Evolutionary conservation across 306 rosid genomes (phyloP).

Genomic region (Vigna unguiculata): DNA sequence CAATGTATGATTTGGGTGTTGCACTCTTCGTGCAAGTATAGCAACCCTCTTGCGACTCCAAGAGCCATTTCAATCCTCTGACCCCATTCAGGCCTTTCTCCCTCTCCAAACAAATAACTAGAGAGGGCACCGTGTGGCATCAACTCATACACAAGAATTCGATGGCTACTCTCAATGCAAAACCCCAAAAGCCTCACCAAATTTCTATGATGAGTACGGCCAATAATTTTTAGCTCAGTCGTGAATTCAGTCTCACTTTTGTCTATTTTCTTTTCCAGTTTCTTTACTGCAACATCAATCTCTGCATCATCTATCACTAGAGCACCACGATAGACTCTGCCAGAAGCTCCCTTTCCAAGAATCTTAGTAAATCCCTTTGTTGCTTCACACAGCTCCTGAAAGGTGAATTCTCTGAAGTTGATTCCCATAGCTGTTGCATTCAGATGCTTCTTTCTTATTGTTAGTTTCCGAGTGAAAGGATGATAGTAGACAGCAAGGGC

Average conservation of each 20-base stretch:
- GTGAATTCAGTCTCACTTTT: constrained; percentile 45
- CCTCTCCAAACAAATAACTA: constrained; percentile 38
- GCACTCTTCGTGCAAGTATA: constrained; percentile 51
- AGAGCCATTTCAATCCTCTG: constrained; percentile 50
- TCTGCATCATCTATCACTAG: constrained; percentile 31
- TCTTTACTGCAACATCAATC: constrained; percentile 47
- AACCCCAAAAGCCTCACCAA: constrained; percentile 49
- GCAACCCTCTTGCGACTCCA: constrained; percentile 47
- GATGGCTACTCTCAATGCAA: constrained; percentile 43
- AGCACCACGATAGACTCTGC: constrained; percentile 44
- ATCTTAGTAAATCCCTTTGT: constrained; percentile 40
- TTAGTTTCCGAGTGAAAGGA: constrained; percentile 37
- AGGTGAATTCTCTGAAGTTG: constrained; percentile 52
- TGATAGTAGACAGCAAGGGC: constrained; percentile 45
- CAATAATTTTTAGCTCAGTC: constrained; percentile 52
- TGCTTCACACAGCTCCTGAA: constrained; percentile 49
- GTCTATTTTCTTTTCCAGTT: constrained; percentile 40
- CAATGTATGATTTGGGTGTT: constrained; percentile 53
- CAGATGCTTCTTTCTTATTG: constrained; percentile 19
- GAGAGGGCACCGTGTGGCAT: constrained; percentile 48
- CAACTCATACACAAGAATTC: constrained; percentile 47
- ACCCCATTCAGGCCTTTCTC: constrained; percentile 45
- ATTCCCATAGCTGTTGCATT: constrained; percentile 41
- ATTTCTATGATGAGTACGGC: constrained; percentile 52
- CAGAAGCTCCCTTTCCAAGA: constrained; percentile 47